Percentiles rank a stretch among this genome's conserved stretches.
Conservation (phyloP, 257 asterid species). For the Ilex asprella region DNA sequence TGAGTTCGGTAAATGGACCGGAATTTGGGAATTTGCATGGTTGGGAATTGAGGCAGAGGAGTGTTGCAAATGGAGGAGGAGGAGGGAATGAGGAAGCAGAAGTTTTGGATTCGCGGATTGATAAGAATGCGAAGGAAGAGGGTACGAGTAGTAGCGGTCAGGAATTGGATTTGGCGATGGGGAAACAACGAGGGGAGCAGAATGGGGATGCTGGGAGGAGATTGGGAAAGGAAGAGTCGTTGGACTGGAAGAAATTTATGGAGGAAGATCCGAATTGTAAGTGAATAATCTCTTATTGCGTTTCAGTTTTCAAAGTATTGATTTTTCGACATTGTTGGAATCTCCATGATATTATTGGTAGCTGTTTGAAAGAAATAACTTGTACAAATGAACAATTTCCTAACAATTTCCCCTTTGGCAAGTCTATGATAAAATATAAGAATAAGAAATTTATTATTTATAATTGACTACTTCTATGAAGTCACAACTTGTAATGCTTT, state of each 20-base stretch:
- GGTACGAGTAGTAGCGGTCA: slow-evolving; percentile 10
- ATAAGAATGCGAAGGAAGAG: slow-evolving; percentile 25
- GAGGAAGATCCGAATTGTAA: slow-evolving; percentile 60
- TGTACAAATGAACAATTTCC: too few relatives aligned
- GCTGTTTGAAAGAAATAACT: too few relatives aligned
- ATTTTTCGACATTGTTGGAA: neutral
- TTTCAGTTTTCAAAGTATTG: neutral
- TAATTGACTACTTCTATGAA: too few relatives aligned
- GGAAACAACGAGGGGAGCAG: slow-evolving; percentile 29
- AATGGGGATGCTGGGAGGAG: slow-evolving; percentile 34
- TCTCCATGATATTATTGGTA: neutral
- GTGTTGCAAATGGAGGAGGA: slow-evolving; percentile 10
- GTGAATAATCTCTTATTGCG: slow-evolving; percentile 12
- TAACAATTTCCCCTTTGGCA: too few relatives aligned
- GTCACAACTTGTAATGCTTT: too few relatives aligned
- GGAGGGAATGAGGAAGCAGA: slow-evolving; percentile 17
- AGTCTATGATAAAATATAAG: too few relatives aligned
- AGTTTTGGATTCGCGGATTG: too few relatives aligned
- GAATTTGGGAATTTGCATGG: slow-evolving; percentile 42
- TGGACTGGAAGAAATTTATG: slow-evolving; percentile 84
- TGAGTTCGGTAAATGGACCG: slow-evolving; percentile 25
- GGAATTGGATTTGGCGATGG: slow-evolving; percentile 18
- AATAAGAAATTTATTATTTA: too few relatives aligned
- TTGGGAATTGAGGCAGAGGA: slow-evolving; percentile 29
- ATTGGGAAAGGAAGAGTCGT: slow-evolving; percentile 56